Evolutionary conservation across 2,329 filamentous ascomycete genomes (phyloP), one percentile per base, ranked within the genome.

Genomic region (Gaeumannomyces tritici): DNA sequence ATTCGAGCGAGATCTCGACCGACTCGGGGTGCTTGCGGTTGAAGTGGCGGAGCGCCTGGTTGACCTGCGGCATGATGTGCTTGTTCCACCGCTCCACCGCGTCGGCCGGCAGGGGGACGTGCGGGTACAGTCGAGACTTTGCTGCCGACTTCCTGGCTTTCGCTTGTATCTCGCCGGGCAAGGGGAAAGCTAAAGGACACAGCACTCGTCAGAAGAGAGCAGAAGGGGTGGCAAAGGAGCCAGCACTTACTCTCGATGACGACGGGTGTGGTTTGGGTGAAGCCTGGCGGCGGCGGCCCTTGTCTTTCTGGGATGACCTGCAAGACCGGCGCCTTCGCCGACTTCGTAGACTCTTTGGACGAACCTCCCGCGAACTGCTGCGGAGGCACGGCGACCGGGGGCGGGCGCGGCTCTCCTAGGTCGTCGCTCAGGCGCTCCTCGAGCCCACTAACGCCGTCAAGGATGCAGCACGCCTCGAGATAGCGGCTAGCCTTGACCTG

Each of bases 1-100:
- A 88, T 64, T 91, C 86, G 1, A 93, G 82, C 12, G 88, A 89
- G 55, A 93, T 91, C 68, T 90, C 89, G 42, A 91, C 85, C 0
- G 89, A 90, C 71, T 93, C 90, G 0, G 86, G 83, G 60, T 90
- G 83, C 67, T 89, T 89, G 66, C 83, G 83, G 68, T 92, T 87
- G 64, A 90, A 90, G 60, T 84, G 82, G 27, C 86, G 83, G 21
- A 92, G 80, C 1, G 90, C 84, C 24, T 84, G 79, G 70, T 91
- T 89, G 64, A 93, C 83, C 64, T 90, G 86, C 1, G 88, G 87
- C 77, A 91, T 89, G 63, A 91, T 75, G 3, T 81, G 81, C 1
- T 78, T 79, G 67, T 92, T 88, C 89, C 89, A 93, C 65, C 86
- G 83, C 47, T 90, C 85, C 2, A 91, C 76, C 2, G 86, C 79